phyloP scores from a whole-genome alignment of 2,329 filamentous ascomycete genomes.

The Hansfordia pulvinata region DNA sequence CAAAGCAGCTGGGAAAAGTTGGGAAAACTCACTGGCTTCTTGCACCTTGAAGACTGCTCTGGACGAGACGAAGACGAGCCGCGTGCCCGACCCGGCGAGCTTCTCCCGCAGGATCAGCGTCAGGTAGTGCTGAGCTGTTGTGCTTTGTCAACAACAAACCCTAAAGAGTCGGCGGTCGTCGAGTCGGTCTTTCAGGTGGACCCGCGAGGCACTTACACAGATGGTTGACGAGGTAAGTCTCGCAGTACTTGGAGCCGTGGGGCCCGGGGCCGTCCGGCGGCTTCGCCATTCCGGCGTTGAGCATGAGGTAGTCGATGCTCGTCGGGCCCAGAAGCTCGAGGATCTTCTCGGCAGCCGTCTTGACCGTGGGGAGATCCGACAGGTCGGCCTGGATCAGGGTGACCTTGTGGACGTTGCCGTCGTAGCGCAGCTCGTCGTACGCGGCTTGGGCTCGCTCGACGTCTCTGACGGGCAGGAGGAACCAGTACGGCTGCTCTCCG shows the following conservation, averaged over 20 bases:
- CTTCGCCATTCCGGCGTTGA: slow-evolving; percentile 31
- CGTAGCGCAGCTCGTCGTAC: slow-evolving; percentile 25
- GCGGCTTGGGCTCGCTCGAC: slow-evolving; percentile 23
- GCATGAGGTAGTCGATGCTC: slow-evolving; percentile 33
- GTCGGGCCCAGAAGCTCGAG: slow-evolving; percentile 24
- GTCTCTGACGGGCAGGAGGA: slow-evolving; percentile 36
- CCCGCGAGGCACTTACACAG: slow-evolving; percentile 22
- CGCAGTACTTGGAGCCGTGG: slow-evolving; percentile 32
- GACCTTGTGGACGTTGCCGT: slow-evolving; percentile 23
- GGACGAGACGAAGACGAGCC: slow-evolving; percentile 36
- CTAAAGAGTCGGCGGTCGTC: not conserved
- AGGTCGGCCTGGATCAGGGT: slow-evolving; percentile 35
- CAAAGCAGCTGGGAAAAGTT: too few species aligned
- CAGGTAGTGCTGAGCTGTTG: slow-evolving; percentile 38
- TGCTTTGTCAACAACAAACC: not conserved
- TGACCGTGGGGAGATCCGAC: slow-evolving; percentile 26
- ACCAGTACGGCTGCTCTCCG: slow-evolving; percentile 29
- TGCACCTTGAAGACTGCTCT: slow-evolving; percentile 28
- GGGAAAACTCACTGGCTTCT: slow-evolving; percentile 18
- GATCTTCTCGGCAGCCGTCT: slow-evolving; percentile 29
- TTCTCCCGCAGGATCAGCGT: slow-evolving; percentile 33
- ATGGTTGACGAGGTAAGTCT: slow-evolving; percentile 36
- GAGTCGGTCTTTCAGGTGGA: not conserved
- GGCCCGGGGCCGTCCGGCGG: slow-evolving; percentile 19
- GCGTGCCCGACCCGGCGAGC: slow-evolving; percentile 27